These are phyloP conservation scores for Talaromyces borbonicus DNA, from an alignment of 495 filamentous ascomycete genomes.

Conservation along the genomic window DNA sequence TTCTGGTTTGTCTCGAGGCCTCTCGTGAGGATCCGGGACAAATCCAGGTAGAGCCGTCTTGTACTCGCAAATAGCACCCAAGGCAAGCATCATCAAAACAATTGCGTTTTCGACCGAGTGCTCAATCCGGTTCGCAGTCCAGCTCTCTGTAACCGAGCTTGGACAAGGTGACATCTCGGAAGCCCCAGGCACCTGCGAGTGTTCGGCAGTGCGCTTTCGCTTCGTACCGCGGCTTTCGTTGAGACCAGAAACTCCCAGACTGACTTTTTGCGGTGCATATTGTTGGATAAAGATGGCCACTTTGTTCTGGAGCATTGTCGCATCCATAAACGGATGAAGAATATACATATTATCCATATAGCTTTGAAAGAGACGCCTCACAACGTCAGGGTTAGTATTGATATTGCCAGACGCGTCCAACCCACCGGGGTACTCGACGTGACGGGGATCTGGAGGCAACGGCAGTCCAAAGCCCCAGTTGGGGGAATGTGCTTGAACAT, in stretches of 20 bases:
- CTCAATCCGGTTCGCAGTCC: constrained; percentile 18
- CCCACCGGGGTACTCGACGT: constrained; percentile 28
- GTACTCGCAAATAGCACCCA: constrained; percentile 74
- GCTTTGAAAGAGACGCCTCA: constrained; percentile 54
- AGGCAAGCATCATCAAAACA: constrained; percentile 69
- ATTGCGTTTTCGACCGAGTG: constrained; percentile 54
- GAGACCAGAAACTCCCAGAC: constrained; percentile 8
- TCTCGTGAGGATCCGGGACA: constrained; percentile 14
- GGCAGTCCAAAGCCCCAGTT: constrained; percentile 29
- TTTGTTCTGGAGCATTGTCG: constrained; percentile 34
- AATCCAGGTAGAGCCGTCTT: constrained; percentile 51
- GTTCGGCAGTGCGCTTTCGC: constrained; percentile 33
- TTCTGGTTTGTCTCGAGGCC: not conserved
- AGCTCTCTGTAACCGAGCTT: constrained; percentile 2
- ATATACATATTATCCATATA: constrained; percentile 76
- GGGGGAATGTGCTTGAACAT: constrained; percentile 17
- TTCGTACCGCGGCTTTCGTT: constrained; percentile 27
- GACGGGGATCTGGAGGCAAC: constrained; percentile 8
- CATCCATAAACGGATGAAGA: constrained; percentile 80
- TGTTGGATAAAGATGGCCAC: constrained; percentile 41
- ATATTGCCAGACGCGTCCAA: constrained; percentile 52
- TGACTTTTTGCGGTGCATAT: constrained; percentile 22
- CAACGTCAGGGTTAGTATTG: constrained; percentile 51
- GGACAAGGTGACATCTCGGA: constrained; percentile 16
- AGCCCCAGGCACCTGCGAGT: constrained; percentile 11